These are phyloP conservation scores for Gossypium arboreum DNA, from an alignment of 345 rosid species.

Conservation along the genomic window DNA sequence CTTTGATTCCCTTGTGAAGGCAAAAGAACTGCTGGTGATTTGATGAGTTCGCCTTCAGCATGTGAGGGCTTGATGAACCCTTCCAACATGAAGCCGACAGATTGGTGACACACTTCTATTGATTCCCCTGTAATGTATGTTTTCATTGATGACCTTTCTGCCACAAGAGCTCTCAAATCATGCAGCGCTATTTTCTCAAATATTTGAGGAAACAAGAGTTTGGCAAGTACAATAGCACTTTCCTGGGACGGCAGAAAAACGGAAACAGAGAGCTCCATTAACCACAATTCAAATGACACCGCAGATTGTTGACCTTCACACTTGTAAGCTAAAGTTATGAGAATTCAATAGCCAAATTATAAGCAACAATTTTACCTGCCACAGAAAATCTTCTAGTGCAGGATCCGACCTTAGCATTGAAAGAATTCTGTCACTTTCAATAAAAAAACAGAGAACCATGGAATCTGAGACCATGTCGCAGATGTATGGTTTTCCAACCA, in stretches of 20 bases:
- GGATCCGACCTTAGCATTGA: conserved; percentile 55
- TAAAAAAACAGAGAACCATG: conserved; percentile 65
- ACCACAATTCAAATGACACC: neutral
- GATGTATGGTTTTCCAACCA: conserved; percentile 67
- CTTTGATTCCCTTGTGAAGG: conserved; percentile 47
- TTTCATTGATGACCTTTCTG: conserved; percentile 57
- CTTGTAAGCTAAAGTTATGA: conserved; percentile 6
- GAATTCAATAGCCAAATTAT: conserved; percentile 7
- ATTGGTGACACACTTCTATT: conserved; percentile 54
- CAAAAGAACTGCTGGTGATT: conserved; percentile 61
- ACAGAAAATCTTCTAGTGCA: conserved; percentile 64
- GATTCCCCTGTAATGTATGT: conserved; percentile 65
- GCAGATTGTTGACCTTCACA: neutral
- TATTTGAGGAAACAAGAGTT: conserved; percentile 77
- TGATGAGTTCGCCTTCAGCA: conserved; percentile 46
- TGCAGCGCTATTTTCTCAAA: conserved; percentile 79
- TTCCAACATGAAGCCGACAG: conserved; percentile 71
- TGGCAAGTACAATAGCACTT: conserved; percentile 74
- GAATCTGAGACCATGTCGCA: conserved; percentile 80
- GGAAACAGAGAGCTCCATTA: neutral
- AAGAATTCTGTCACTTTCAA: conserved; percentile 55
- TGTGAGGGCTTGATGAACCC: conserved; percentile 63
- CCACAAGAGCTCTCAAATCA: conserved; percentile 70
- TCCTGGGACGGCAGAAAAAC: conserved; percentile 41
- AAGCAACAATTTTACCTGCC: conserved; percentile 61